Base-by-base conservation (phyloP, 805 yeast genomes). In the Phaffomyces opuntiae region DNA sequence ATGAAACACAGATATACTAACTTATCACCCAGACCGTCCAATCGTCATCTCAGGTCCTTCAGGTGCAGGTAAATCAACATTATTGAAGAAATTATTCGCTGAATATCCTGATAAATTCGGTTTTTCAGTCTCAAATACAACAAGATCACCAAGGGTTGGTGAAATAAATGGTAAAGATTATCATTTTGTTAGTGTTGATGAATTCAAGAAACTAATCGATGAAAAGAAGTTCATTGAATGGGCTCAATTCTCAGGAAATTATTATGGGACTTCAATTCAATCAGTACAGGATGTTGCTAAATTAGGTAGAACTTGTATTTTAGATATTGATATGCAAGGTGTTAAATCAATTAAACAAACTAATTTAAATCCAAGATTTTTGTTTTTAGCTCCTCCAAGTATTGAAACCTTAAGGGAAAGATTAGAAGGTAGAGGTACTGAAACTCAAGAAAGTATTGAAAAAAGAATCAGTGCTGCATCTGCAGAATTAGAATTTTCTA, bases 241-340 rank as follows among this genome's bases (percentile, higher is more conserved):
- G 93, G 99, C 99, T 5, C 93, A 89, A 68, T 93, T 93, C 61
- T 87, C 96, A 12, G 98, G 98, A 43, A 93, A 93, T 74, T 90
- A 86, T 74, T 93, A 93, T 68, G 99, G 99, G 48, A 93, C 99
- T 42, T 74, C 96, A 40, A 74, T 88, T 57, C 83, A 80, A 60
- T 83, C 96, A 29, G 97, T 93, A 39, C 76, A 85, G 56, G 71
- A 75, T 39, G 74, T 69, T 37, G 65, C 73, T 31, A 66, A 67
- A 43, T 64, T 74, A 49, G 86, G 88, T 56, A 80, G 75, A 65
- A 83, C 82, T 44, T 93, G 98, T 72, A 82, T 93, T 51, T 74
- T 93, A 62, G 99, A 93, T 68, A 93, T 93, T 54, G 99, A 93
- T 76, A 90, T 91, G 97, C 98, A 93, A 71, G 99, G 99, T 54